Base-by-base conservation (phyloP, 2,329 filamentous ascomycete species). In the Calonectria pauciramosa region DNA sequence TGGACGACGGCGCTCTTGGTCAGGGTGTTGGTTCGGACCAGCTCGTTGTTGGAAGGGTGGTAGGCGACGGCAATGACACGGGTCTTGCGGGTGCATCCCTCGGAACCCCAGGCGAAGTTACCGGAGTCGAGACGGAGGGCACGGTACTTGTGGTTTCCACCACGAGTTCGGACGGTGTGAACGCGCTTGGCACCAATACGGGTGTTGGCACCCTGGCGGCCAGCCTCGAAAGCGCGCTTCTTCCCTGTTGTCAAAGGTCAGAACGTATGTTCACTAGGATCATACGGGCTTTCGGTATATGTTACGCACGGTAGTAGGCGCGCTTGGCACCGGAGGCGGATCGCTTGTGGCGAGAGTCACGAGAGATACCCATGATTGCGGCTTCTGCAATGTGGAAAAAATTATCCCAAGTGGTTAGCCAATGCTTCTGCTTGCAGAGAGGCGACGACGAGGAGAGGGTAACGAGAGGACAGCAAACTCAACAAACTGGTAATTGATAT, bases 31-130 rank as follows among this genome's bases (percentile, higher is more conserved):
- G 97, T 99, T 87, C 97, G 97, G 92, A 99, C 96, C 84, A 99
- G 93, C 91, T 99, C 97, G 95, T 99, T 99, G 96, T 99, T 99
- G 88, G 96, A 98, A 79, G 97, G 97, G 91, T 99, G 97, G 95
- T 96, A 99, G 87, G 94, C 94, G 90, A 99, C 97, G 85, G 91
- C 96, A 88, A 99, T 98, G 88, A 99, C 95, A 92, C 97, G 97
- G 89, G 95, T 96, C 94, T 99, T 99, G 93, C 97, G 96, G 90
- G 96, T 95, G 89, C 96, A 91, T 86, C 96, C 96, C 93, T 99
- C 97, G 82, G 96, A 98, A 85, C 95, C 96, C 97, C 97, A 99
- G 85, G 96, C 96, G 90, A 99, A 99, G 94, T 99, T 99, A 88
- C 97, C 97, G 81, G 95, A 94, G 88, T 99, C 97, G 90, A 99